Evolutionary conservation across 805 yeast species (phyloP).

Genomic region (Ogataea wickerhamii): DNA sequence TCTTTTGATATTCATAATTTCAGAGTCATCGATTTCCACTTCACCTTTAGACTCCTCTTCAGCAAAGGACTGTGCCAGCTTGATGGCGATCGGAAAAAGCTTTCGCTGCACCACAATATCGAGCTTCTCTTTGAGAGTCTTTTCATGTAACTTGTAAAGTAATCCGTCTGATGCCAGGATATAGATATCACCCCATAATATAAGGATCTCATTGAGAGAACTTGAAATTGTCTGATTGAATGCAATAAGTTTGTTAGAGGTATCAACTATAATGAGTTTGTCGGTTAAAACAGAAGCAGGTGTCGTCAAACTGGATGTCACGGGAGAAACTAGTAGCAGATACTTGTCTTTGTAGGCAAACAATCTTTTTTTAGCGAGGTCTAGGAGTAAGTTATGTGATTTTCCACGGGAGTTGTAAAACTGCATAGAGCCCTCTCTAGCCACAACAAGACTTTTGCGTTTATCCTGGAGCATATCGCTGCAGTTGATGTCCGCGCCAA

Average conservation of each 20-base stretch:
- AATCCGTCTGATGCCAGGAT: conserved; percentile 74
- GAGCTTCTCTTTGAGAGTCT: conserved; percentile 61
- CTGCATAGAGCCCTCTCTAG: conserved; percentile 57
- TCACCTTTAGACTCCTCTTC: conserved; percentile 21
- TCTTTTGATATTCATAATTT: conserved; percentile 43
- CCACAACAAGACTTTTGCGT: conserved; percentile 50
- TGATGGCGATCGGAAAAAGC: conserved; percentile 67
- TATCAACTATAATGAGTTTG: conserved; percentile 64
- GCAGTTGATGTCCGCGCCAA: conserved; percentile 52
- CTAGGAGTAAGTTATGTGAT: conserved; percentile 52
- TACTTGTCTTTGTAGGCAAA: conserved; percentile 45
- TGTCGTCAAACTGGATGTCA: conserved; percentile 31
- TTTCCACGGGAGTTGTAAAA: conserved; percentile 57
- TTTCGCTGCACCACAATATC: conserved; percentile 67
- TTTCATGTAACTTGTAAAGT: conserved; percentile 64
- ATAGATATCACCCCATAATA: conserved; percentile 53
- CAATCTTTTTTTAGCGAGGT: conserved; percentile 51
- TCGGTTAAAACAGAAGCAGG: conserved; percentile 37
- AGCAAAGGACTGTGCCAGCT: conserved; percentile 46
- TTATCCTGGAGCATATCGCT: conserved; percentile 32
- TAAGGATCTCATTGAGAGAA: conserved; percentile 55
- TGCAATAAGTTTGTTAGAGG: conserved; percentile 64
- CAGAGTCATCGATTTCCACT: conserved; percentile 25
- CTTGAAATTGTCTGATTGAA: conserved; percentile 67
- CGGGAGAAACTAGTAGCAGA: conserved; percentile 56